These are phyloP conservation scores for Penicillium sp. DNA, from an alignment of 2,329 filamentous ascomycete genomes.

Conservation along the genomic window DNA sequence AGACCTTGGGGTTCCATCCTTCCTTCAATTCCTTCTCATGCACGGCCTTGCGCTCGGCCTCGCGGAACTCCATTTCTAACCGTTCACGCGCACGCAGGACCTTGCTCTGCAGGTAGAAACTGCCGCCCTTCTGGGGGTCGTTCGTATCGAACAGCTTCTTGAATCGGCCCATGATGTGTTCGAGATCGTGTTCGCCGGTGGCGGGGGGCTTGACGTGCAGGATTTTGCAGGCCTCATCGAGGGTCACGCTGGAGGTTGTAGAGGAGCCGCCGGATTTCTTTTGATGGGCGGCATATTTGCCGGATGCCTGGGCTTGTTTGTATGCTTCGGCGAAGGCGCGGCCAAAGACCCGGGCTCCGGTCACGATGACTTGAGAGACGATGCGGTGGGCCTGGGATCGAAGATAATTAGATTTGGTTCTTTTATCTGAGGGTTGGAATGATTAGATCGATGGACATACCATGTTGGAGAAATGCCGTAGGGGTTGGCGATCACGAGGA, in stretches of 20 bases:
- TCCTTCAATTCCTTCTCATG: conserved; percentile 74
- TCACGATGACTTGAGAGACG: conserved; percentile 87
- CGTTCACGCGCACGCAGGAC: conserved; percentile 85
- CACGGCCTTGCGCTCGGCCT: conserved; percentile 65
- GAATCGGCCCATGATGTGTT: conserved; percentile 78
- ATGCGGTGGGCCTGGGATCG: conserved; percentile 76
- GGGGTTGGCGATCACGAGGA: conserved; percentile 11
- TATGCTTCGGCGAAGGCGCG: conserved; percentile 92
- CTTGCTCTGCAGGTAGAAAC: conserved; percentile 98
- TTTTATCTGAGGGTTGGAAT: background rate
- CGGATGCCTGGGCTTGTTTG: conserved; percentile 86
- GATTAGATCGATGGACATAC: conserved; percentile 15
- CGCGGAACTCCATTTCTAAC: conserved; percentile 79
- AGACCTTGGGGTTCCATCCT: conserved; percentile 93
- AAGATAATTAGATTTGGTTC: conserved; percentile 5
- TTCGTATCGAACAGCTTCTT: conserved; percentile 93
- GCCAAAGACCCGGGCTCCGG: conserved; percentile 85
- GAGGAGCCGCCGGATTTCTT: conserved; percentile 55
- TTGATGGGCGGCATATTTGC: conserved; percentile 72
- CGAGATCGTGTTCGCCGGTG: conserved; percentile 70
- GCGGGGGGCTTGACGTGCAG: conserved; percentile 89
- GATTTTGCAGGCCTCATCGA: conserved; percentile 96
- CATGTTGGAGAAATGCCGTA: conserved; percentile 23
- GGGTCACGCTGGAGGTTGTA: conserved; percentile 70
- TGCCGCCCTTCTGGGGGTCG: conserved; percentile 91